Evolutionary conservation across 305 asterid genomes (phyloP), one percentile per base, ranked within the genome.

Genomic region (Solanum hybrid): DNA sequence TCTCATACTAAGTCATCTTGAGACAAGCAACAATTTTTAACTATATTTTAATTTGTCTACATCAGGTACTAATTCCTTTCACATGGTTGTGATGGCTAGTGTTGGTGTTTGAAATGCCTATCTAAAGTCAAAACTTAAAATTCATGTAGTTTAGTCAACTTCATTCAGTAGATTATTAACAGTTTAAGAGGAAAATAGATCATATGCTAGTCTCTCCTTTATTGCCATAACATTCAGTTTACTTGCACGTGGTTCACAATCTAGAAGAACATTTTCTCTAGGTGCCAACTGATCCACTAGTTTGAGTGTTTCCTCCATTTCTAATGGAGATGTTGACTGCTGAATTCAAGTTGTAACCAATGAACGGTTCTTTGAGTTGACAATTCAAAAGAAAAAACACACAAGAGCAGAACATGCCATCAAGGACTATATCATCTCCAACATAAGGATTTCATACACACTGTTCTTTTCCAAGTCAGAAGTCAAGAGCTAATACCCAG

Each of bases 391-490:
- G 72, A 82, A 9, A n/a, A 34, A 29, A 27, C 32, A 39, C 33
- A n/a, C 72, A 41, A 41, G 27, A 82, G 37, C 70, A 26, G 73
- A 83, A 45, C 73, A 83, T 83, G 87, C 38, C 87, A 45, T 83
- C 87, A 45, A 83, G 38, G 87, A 45, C 87, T 83, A 41, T 41
- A 83, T 29, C 38, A 41, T 83, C 75, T 83, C 87, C 73, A 83
- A 45, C 87, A 45, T 29, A 29, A 45, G 87, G 37, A 83, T 83
- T 51, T 17, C 73, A 5, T 36, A 45, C 73, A 26, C 32, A 27
- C 20, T 15, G 70, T 26, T 45, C 39, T 45, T 83, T 83, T 5
- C 73, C 87, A 27, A 83, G 38, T 79, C 33, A 80, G 33, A 80
- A 37, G 86, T 27, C 17, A 27, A 83, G 87, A 83, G 73, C 73